Evolutionary conservation across 1,284 basidiomycete genomes (phyloP).

Genomic region (Leccinum pseudoinsigne): DNA sequence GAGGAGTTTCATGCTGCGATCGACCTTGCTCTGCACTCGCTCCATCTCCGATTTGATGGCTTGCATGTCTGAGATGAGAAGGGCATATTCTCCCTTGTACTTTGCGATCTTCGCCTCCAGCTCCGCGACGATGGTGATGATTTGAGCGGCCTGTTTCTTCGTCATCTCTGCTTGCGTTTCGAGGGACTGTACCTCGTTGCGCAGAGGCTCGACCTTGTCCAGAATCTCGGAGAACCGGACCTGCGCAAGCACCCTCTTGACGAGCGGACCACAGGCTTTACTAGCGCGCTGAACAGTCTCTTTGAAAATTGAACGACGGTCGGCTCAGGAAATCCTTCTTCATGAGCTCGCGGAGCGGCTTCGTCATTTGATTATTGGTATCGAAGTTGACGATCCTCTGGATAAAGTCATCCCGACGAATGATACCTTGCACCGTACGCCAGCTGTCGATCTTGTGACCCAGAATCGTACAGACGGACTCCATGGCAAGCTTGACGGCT

Average conservation of each 20-base stretch:
- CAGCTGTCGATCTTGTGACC: constrained; percentile 97
- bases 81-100: constrained; percentile 98
- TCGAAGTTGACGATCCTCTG: constrained; percentile 97
- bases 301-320: constrained; percentile 84
- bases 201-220: constrained; percentile 95
- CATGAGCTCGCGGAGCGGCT: constrained; percentile 88
- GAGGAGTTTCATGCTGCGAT: constrained; percentile 94
- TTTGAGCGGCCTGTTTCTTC: constrained; percentile 88
- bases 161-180: constrained; percentile 92
- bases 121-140: constrained; percentile 91
- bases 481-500: constrained; percentile 98
- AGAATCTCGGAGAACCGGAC: constrained; percentile 97
- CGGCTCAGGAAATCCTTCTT: constrained; percentile 92
- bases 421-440: constrained; percentile 95
- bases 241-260: constrained; percentile 98
- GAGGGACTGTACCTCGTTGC: constrained; percentile 93
- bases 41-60: constrained; percentile 99
- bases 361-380: constrained; percentile 90
- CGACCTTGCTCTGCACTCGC: constrained; percentile 94
- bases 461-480: constrained; percentile 97
- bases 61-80: constrained; percentile 96
- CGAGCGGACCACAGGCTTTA: constrained; percentile 96
- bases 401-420: constrained; percentile 98
- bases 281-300: constrained; percentile 95
- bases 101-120: constrained; percentile 90